A percentile compares a stretch with the other conserved stretches of the same genome.
phyloP scores from a whole-genome alignment of 768 basidiomycete species.

The Gloeopeniophorella convolvens region DNA sequence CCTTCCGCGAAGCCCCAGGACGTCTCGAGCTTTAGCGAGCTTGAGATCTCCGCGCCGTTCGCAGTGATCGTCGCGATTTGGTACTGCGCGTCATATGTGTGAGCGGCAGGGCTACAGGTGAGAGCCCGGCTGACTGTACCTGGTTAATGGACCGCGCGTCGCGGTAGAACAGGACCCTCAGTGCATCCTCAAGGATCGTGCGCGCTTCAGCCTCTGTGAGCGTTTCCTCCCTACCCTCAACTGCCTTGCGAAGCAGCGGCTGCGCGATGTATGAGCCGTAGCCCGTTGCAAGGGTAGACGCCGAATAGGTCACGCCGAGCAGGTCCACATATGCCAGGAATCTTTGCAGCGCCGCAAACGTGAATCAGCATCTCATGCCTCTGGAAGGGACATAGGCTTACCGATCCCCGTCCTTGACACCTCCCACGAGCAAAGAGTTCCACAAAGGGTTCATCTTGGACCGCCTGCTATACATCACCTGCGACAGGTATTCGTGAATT shows the following conservation, averaged over 20 bases:
- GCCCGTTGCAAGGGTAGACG: constrained; percentile 91
- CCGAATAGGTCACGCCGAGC: constrained; percentile 91
- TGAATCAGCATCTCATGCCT: neutral
- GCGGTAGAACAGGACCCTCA: constrained; percentile 93
- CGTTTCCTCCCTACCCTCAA: constrained; percentile 71
- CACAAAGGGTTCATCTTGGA: constrained; percentile 90
- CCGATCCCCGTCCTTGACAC: constrained; percentile 80
- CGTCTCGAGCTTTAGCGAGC: constrained; percentile 68
- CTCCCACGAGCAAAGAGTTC: constrained; percentile 92
- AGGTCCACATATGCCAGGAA: constrained; percentile 94
- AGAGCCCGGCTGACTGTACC: constrained; percentile 41
- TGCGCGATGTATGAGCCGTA: constrained; percentile 92
- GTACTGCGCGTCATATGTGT: constrained; percentile 47
- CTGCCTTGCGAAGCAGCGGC: constrained; percentile 84
- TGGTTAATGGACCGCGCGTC: constrained; percentile 96
- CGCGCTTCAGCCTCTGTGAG: constrained; percentile 77
- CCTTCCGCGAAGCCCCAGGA: constrained; percentile 91
- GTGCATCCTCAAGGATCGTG: constrained; percentile 72
- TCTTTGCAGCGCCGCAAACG: constrained; percentile 33
- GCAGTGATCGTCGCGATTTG: constrained; percentile 90
- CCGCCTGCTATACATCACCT: constrained; percentile 85
- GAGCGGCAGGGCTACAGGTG: neutral
- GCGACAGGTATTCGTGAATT: constrained; percentile 87
- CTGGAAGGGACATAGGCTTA: constrained; percentile 28
- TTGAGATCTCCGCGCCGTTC: constrained; percentile 71